phyloP scores from a whole-genome alignment of 352 stramenopile genomes.

The Thraustotheca clavata region DNA sequence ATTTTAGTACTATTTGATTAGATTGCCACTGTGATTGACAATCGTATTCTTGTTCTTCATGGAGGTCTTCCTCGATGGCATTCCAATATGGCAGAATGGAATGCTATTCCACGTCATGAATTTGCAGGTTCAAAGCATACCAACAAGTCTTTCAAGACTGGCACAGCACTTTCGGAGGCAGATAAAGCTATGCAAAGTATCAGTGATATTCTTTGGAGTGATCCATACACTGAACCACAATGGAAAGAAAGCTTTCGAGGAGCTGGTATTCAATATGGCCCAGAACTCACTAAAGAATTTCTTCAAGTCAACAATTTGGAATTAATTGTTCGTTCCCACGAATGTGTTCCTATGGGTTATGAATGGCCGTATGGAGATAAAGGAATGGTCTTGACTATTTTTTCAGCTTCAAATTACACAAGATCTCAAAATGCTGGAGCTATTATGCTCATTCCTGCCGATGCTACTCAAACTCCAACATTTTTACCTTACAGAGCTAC shows the following conservation, averaged over 20 bases:
- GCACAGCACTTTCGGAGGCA: constrained; percentile 31
- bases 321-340: constrained; percentile 76
- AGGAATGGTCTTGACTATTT: constrained; percentile 77
- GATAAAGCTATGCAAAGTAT: constrained; percentile 86
- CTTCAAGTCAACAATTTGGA: constrained; percentile 73
- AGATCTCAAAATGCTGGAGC: constrained; percentile 77
- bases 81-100: constrained; percentile 48
- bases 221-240: constrained; percentile 51
- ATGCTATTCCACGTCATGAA: constrained; percentile 47
- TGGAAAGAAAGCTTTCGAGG: constrained; percentile 76
- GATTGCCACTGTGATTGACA: constrained; percentile 67
- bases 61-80: constrained; percentile 58
- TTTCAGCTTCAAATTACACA: constrained; percentile 84
- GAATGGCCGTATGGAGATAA: constrained; percentile 73
- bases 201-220: constrained; percentile 75
- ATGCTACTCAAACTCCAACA: constrained; percentile 47
- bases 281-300: constrained; percentile 73
- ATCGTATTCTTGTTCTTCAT: constrained; percentile 63
- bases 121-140: constrained; percentile 64
- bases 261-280: constrained; percentile 66
- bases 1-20: not conserved
- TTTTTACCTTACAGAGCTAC: constrained; percentile 84
- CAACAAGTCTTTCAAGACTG: constrained; percentile 28
- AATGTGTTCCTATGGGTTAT: constrained; percentile 73
- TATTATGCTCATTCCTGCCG: constrained; percentile 78